Conservation (phyloP, 2,329 filamentous ascomycete genomes). For the Dothiorella sarmentorum region DNA sequence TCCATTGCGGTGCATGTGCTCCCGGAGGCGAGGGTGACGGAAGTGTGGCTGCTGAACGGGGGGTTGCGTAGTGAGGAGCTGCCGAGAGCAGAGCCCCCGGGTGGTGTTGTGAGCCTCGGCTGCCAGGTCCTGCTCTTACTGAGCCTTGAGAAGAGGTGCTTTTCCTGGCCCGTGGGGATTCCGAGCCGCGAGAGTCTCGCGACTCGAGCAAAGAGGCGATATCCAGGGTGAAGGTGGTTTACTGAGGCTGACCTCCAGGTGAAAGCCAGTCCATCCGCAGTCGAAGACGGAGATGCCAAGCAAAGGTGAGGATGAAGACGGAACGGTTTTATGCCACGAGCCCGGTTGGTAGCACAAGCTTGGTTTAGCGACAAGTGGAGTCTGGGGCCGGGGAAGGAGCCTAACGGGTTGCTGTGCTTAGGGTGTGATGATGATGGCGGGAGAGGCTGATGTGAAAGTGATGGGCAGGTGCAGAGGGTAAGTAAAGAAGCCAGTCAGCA, state of each 20-base stretch:
- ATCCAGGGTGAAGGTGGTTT: slow-evolving; percentile 68
- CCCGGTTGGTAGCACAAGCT: not conserved
- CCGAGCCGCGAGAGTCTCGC: slow-evolving; percentile 57
- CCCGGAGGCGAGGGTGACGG: slow-evolving; percentile 7
- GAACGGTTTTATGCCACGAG: not conserved
- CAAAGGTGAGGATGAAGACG: not conserved
- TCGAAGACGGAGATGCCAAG: not conserved
- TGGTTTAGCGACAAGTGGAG: too few species aligned
- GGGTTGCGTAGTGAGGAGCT: slow-evolving; percentile 31
- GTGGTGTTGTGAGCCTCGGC: not conserved
- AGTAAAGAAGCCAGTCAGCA: not conserved
- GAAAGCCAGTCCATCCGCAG: slow-evolving; percentile 33
- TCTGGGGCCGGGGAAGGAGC: not conserved
- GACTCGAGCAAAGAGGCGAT: slow-evolving; percentile 84
- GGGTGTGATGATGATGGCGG: not conserved
- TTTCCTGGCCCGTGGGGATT: slow-evolving; percentile 55
- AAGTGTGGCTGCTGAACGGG: slow-evolving; percentile 3
- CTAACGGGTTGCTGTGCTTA: not conserved
- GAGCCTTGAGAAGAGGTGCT: slow-evolving; percentile 33
- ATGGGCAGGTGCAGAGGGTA: not conserved
- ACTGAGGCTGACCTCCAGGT: slow-evolving; percentile 9
- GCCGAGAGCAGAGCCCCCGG: slow-evolving; percentile 38
- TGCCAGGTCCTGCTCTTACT: not conserved
- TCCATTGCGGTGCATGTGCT: slow-evolving; percentile 1
- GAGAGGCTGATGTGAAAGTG: slow-evolving; percentile 5